phyloP scores from a whole-genome alignment of 2,329 filamentous ascomycete genomes.

The Cadophora sp. region DNA sequence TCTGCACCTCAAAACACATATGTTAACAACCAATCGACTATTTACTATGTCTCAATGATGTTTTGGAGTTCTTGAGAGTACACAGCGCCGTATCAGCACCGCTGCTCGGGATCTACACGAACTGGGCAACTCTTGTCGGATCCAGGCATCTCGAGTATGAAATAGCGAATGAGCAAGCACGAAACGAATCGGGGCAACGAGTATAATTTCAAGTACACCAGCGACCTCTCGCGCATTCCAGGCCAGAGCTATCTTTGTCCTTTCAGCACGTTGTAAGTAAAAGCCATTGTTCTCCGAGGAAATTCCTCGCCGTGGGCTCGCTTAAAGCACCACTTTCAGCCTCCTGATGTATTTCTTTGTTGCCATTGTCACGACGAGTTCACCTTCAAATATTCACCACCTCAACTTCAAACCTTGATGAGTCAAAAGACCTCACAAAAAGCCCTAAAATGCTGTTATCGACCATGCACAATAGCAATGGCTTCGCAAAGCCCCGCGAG shows the following conservation, averaged over 20 bases:
- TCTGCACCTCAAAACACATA: not conserved
- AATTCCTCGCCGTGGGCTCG: not conserved
- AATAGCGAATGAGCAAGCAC: not conserved
- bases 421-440: not conserved
- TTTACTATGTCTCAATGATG: no score
- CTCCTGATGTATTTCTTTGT: not conserved
- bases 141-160: not conserved
- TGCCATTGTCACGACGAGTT: slow-evolving; percentile 9
- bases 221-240: not conserved
- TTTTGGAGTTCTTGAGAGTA: not conserved
- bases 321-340: slow-evolving; percentile 6
- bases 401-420: not conserved
- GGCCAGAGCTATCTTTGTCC: not conserved
- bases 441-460: slow-evolving; percentile 11
- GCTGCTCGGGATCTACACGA: not conserved
- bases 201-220: not conserved
- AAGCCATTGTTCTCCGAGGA: not conserved
- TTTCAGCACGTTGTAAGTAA: not conserved
- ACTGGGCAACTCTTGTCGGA: not conserved
- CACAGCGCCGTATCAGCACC: not conserved
- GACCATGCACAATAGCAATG: not conserved
- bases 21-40: not conserved
- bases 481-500: slow-evolving; percentile 5
- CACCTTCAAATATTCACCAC: slow-evolving; percentile 13
- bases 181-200: not conserved